phyloP scores from a whole-genome alignment of 164 flowering plant genomes.

The Liquidambar formosana region DNA sequence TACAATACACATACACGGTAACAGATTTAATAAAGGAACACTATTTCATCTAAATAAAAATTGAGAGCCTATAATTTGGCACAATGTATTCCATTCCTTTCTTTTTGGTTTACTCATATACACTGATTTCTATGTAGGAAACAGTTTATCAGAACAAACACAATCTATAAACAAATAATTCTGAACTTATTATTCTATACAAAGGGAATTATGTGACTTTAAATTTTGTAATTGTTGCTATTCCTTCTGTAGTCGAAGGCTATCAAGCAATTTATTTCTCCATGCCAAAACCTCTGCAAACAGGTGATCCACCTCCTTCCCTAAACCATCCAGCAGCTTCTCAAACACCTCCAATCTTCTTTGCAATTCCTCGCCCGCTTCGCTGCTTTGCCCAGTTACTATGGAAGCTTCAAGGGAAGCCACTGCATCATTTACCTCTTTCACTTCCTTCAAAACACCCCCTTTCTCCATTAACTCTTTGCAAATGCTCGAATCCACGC shows the following conservation, averaged over 20 bases:
- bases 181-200: too few species aligned
- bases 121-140: neutral
- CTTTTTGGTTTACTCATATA: neutral
- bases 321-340: conserved; percentile 25
- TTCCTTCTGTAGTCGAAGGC: conserved; percentile 15
- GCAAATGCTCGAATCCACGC: conserved; percentile 17
- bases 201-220: neutral
- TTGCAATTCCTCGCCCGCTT: conserved; percentile 33
- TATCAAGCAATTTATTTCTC: conserved; percentile 51
- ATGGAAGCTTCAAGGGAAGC: conserved; percentile 26
- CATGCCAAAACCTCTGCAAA: conserved; percentile 40
- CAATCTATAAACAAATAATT: neutral
- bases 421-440: conserved; percentile 37
- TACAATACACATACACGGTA: too few species aligned
- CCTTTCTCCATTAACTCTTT: conserved; percentile 15
- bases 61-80: neutral
- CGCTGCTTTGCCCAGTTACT: conserved; percentile 1
- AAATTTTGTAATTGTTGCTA: conserved; percentile 3
- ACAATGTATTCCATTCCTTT: neutral
- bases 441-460: conserved; percentile 31
- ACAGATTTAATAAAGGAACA: too few species aligned
- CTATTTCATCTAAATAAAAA: too few species aligned
- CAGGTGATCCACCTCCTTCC: conserved; percentile 34
- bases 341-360: conserved; percentile 34
- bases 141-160: neutral